phyloP scores from a whole-genome alignment of 805 yeast species.

The Candida loeiensis region DNA sequence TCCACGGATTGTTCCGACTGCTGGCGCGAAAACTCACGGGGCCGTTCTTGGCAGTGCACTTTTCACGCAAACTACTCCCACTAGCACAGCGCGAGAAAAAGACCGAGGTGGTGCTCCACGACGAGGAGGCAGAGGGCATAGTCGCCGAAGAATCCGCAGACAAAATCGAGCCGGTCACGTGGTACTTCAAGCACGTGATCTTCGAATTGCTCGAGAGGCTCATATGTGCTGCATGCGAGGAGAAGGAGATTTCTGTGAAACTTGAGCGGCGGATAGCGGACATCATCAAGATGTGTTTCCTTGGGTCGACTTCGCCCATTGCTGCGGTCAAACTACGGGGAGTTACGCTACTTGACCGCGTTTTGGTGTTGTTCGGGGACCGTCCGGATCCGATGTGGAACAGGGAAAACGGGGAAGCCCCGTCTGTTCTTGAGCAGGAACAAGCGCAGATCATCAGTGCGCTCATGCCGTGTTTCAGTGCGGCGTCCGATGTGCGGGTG shows the following conservation, averaged over 20 bases:
- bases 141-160: conserved; percentile 33
- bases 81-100: conserved; percentile 39
- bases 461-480: conserved; percentile 76
- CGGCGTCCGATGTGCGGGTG: conserved; percentile 67
- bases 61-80: conserved; percentile 39
- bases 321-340: conserved; percentile 61
- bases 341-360: conserved; percentile 58
- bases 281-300: conserved; percentile 71
- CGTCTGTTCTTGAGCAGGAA: conserved; percentile 78
- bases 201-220: conserved; percentile 45
- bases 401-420: conserved; percentile 35
- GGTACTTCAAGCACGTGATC: conserved; percentile 53
- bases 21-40: conserved; percentile 38
- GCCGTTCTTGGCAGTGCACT: conserved; percentile 36
- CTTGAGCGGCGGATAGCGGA: conserved; percentile 53
- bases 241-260: conserved; percentile 40
- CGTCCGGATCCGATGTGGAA: conserved; percentile 60
- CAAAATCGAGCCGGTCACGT: conserved; percentile 53
- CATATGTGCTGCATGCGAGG: conserved; percentile 36
- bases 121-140: conserved; percentile 40
- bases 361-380: conserved; percentile 58
- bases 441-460: conserved; percentile 94
- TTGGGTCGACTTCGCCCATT: conserved; percentile 74
- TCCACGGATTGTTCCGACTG: conserved; percentile 43
- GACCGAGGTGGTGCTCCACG: conserved; percentile 31